Base-by-base conservation (phyloP, 2,329 filamentous ascomycete genomes). In the Aphanocladium album region DNA sequence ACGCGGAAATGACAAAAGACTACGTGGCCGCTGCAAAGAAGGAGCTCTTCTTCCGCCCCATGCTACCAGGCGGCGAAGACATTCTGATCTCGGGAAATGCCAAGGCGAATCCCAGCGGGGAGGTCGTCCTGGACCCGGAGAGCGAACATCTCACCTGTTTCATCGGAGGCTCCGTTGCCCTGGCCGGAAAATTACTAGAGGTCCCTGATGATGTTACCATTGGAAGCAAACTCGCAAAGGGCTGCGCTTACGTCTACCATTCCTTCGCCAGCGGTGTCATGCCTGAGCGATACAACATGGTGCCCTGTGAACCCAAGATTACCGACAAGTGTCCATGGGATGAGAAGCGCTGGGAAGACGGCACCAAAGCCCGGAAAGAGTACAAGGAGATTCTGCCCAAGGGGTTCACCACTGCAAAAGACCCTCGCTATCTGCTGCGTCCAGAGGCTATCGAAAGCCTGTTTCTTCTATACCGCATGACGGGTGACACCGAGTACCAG, bases 381-480 rank as follows among this genome's bases (percentile, higher is more conserved):
- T 60, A 57, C 60, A 57, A 62, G 61, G 64, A 21, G 45, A 63
- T 51, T 50, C 61, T 88, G 9, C 79, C 81, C 2, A 74, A 72
- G 7, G 86, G 86, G 21, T 83, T 88, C 68, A 77, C 81, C 1
- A 75, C 77, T 4, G 78, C 87, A 43, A 72, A 75, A 43, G 82
- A 86, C 63, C 73, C 76, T 37, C 79, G 79, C 60, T 90, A 89
- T 68, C 81, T 89, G 19, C 77, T 90, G 39, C 81, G 87, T 62
- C 87, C 89, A n/a, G 89, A 93, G 73, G 89, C 89, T 5, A 89
- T 92, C 60, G 89, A 93, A 75, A 89, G 87, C 21, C 84, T 93
- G n/a, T 92, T 89, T 73, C 83, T 89, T 71, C 84, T 91, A 80
- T 89, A 87, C 71, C 83, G 89, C 59, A 78, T 90, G 56, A 91